Evolutionary conservation across 73 alveolate species (phyloP), one percentile per base, ranked within the genome.

Genomic region (Breviolum minutum): DNA sequence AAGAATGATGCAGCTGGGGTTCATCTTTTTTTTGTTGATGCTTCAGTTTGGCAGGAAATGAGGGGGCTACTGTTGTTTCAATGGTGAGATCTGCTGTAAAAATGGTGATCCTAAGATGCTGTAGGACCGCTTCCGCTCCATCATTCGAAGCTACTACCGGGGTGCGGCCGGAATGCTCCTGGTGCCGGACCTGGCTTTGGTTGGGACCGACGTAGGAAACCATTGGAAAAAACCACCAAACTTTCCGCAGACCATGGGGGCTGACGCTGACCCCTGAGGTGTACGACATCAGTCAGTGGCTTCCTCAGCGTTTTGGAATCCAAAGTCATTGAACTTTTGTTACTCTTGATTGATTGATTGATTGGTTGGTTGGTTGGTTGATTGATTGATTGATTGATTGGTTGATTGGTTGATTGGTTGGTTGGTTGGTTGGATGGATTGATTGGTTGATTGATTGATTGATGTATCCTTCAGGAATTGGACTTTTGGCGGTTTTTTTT

Each of bases 141-240:
- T 99, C 95, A 99, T 99, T 73, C 99, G 99, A n/a, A 99, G 99
- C 87, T 99, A 99, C 99, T 99, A 99, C 99, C 99, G 99, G 74
- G 99, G 99, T 32, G 99, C 99, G 12, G 99, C 99, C 26, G 99
- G 99, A 8, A 99, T 99, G 40, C 99, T 99, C 61, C 97, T 99
- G n/a, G 92, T 61, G 40, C 73, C 10, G 73, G n/a, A n/a, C n/a
- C 76, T 61, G 92, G 92, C 92, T 22, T 22, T 4, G 90, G 20
- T 81, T 40, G 16, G 63, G 11, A 13, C 24, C 24, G 74, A 66
- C 74, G 17, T 66, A 11, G 74, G 74, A 66, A 11, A 66, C 17
- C 74, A 13, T 17, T 66, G 11, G 74, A n/a, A n/a, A n/a, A n/a
- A 71, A 20, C 0, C 12, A 20, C 81, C 30, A 11, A 71, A 0